These are phyloP conservation scores for Verticillium isaacii DNA, from an alignment of 2,329 filamentous ascomycete species.

Conservation along the genomic window DNA sequence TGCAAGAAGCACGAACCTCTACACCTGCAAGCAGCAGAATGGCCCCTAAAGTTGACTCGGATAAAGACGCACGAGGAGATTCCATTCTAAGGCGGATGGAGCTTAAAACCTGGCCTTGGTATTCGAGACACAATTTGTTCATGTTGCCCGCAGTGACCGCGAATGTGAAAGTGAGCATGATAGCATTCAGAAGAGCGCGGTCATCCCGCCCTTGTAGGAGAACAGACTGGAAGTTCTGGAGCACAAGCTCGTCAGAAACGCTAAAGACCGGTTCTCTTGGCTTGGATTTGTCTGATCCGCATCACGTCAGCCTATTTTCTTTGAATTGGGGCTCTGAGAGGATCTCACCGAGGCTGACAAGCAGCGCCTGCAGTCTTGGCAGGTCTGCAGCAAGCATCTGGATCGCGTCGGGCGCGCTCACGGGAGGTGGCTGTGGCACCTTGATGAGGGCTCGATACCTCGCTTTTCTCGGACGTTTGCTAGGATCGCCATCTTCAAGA, in stretches of 20 bases:
- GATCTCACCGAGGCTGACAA: background rate
- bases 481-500: background rate
- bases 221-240: slow-evolving; percentile 31
- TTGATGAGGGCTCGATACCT: too few species aligned
- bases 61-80: slow-evolving; percentile 18
- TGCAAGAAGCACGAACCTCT: slow-evolving; percentile 24
- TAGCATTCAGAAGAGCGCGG: slow-evolving; percentile 30
- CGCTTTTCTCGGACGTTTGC: background rate
- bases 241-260: slow-evolving; percentile 23
- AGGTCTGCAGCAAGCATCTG: background rate
- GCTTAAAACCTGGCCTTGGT: slow-evolving; percentile 25
- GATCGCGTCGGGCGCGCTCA: background rate
- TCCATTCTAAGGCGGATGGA: slow-evolving; percentile 28
- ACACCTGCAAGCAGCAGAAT: slow-evolving; percentile 36
- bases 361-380: background rate
- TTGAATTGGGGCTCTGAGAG: background rate
- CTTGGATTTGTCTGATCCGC: background rate
- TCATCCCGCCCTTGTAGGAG: slow-evolving; percentile 27
- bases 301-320: background rate
- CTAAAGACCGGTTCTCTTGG: background rate
- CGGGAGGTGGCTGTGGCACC: background rate
- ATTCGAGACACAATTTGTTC: slow-evolving; percentile 27
- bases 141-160: slow-evolving; percentile 18
- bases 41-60: slow-evolving; percentile 32
- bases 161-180: slow-evolving; percentile 33